A percentile compares a stretch with the other conserved stretches of the same genome.
Evolutionary conservation across 176 grass and related monocot species (phyloP).

Genomic region (Rhynchospora pubera): DNA sequence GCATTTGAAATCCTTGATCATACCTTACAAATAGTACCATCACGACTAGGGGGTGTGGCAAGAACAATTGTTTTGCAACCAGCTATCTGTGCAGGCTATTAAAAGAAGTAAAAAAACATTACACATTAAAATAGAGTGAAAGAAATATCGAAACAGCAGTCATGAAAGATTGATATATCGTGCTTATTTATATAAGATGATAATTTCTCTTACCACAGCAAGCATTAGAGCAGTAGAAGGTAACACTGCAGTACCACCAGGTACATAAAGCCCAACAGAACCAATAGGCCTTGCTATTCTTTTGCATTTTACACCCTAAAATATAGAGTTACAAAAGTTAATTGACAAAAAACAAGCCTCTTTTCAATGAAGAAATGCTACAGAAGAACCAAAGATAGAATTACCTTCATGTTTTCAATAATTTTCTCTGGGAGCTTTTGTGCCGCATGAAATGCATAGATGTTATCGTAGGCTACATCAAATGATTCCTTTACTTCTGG

Average conservation of each 20-base stretch:
- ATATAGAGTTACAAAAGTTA: slow-evolving; percentile 19
- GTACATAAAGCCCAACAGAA: slow-evolving; percentile 93
- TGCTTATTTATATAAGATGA: slow-evolving; percentile 12
- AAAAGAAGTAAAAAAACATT: slow-evolving; percentile 21
- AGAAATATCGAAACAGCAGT: neutral
- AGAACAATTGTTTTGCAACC: slow-evolving; percentile 89
- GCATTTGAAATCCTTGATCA: neutral
- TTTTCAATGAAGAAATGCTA: neutral
- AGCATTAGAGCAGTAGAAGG: slow-evolving; percentile 97
- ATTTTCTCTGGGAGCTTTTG: slow-evolving; percentile 75
- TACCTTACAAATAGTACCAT: slow-evolving; percentile 97
- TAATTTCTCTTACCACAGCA: slow-evolving; percentile 66
- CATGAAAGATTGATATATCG: neutral
- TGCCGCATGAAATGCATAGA: slow-evolving; percentile 86
- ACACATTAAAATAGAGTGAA: slow-evolving; percentile 12
- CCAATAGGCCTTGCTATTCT: slow-evolving; percentile 79
- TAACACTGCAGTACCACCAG: slow-evolving; percentile 89
- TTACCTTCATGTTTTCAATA: slow-evolving; percentile 90
- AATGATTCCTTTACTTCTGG: slow-evolving; percentile 84
- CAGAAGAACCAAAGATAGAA: neutral
- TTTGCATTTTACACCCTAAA: slow-evolving; percentile 92
- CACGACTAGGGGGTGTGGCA: slow-evolving; percentile 72
- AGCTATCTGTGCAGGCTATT: slow-evolving; percentile 91
- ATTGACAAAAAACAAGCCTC: neutral
- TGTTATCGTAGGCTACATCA: slow-evolving; percentile 89